Conservation (phyloP, 2,329 filamentous ascomycete species). For the Gliomastix tumulicola region DNA sequence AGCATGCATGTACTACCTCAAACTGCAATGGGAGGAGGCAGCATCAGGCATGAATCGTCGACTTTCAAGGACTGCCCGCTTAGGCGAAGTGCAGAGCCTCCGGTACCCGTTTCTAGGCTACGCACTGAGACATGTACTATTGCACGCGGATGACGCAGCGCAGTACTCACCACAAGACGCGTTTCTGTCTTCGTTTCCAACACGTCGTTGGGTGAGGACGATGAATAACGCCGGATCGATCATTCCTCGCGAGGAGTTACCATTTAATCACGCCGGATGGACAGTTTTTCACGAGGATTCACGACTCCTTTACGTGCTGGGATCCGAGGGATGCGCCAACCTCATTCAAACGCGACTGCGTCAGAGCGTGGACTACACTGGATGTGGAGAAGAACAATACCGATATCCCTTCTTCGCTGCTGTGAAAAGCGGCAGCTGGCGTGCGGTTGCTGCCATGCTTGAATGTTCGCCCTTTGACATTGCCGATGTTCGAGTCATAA, state of each 20-base stretch:
- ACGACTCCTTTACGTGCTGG: constrained; percentile 1
- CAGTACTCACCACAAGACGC: constrained; percentile 13
- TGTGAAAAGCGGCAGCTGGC: not conserved
- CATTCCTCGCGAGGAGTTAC: not conserved
- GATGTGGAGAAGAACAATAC: not conserved
- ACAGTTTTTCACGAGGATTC: too few species aligned
- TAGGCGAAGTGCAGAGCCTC: not conserved
- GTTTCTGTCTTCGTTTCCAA: constrained; percentile 21
- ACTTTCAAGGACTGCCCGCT: too few species aligned
- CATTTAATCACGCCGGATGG: too few species aligned
- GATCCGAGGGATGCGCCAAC: not conserved
- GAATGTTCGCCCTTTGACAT: not conserved
- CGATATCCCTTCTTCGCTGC: constrained; percentile 1
- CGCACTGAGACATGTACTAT: not conserved
- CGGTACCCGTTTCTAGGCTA: constrained; percentile 39
- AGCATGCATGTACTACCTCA: constrained; percentile 33
- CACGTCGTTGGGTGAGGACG: constrained; percentile 18
- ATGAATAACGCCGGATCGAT: constrained; percentile 12
- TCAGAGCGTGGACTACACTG: not conserved
- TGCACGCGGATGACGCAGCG: constrained; percentile 1
- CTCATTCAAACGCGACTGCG: not conserved
- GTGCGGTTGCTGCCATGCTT: not conserved
- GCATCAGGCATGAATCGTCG: not conserved
- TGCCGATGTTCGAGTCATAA: too few species aligned
- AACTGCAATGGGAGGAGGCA: too few species aligned